phyloP scores from a whole-genome alignment of 2,329 filamentous ascomycete genomes.

The Diaporthe sp. region DNA sequence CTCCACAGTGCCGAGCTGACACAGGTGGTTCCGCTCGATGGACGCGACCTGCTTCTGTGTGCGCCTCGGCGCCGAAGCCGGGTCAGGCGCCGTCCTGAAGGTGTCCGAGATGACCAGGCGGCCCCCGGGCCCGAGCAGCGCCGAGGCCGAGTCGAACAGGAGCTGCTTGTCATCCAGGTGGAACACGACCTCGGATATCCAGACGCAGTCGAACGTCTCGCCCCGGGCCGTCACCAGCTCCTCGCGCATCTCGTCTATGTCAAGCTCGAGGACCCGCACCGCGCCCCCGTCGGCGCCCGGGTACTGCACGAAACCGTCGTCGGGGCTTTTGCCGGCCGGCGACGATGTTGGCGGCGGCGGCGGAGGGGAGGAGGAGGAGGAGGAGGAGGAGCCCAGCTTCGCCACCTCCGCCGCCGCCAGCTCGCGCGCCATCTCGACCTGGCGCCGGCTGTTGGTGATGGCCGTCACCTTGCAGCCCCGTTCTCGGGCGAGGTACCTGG shows the following conservation, averaged over 20 bases:
- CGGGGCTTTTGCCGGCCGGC: not conserved
- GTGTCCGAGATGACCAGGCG: not conserved
- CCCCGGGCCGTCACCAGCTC: not conserved
- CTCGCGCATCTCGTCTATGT: not conserved
- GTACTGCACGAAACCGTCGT: not conserved
- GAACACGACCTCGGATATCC: not conserved
- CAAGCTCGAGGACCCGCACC: not conserved
- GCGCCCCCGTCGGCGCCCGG: not conserved
- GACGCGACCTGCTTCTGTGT: not conserved
- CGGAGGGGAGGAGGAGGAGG: no score
- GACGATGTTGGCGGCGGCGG: not conserved
- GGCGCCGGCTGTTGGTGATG: not conserved
- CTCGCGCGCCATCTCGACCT: not conserved
- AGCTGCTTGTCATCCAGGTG: not conserved
- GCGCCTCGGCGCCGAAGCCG: not conserved
- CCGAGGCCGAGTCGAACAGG: not conserved
- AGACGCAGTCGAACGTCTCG: not conserved
- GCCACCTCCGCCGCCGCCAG: not conserved
- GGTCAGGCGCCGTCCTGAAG: not conserved
- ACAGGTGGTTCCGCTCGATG: not conserved
- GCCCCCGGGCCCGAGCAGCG: not conserved
- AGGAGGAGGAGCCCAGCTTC: not conserved
- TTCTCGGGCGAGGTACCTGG: not conserved
- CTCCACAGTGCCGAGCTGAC: not conserved
- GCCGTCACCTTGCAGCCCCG: not conserved